phyloP scores from a whole-genome alignment of 2,329 filamentous ascomycete genomes.

The Trichoderma sp. region DNA sequence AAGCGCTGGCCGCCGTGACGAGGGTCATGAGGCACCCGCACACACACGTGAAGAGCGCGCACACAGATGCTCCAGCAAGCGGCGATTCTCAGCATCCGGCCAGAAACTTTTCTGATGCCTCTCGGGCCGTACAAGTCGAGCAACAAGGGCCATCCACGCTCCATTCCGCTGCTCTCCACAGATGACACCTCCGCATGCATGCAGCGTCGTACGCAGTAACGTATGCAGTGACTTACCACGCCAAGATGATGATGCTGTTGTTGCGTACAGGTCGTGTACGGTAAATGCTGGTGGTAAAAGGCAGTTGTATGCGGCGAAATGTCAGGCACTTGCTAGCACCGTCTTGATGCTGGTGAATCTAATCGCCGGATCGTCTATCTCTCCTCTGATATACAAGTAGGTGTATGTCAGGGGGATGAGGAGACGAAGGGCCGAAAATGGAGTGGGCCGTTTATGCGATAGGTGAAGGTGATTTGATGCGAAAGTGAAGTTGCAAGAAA shows the following conservation, averaged over 20 bases:
- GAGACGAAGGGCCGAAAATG: slow-evolving; percentile 26
- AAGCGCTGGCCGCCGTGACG: slow-evolving; percentile 20
- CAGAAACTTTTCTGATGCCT: slow-evolving; percentile 18
- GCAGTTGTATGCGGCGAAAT: neutral
- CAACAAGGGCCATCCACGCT: neutral
- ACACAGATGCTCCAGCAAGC: slow-evolving; percentile 20
- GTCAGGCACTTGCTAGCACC: slow-evolving; percentile 9
- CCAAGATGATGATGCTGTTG: slow-evolving; percentile 4
- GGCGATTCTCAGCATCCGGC: slow-evolving; percentile 5
- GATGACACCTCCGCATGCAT: slow-evolving; percentile 12
- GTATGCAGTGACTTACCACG: slow-evolving; percentile 27
- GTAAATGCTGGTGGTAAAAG: neutral
- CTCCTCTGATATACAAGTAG: neutral
- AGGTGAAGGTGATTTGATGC: slow-evolving; percentile 13
- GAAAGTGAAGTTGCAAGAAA: neutral
- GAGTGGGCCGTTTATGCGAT: slow-evolving; percentile 20
- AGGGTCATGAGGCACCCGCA: slow-evolving; percentile 24
- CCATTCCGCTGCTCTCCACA: neutral
- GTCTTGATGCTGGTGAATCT: slow-evolving; percentile 12
- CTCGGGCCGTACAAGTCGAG: slow-evolving; percentile 16
- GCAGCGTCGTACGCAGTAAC: slow-evolving; percentile 14
- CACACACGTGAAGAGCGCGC: slow-evolving; percentile 13
- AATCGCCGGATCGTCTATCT: neutral
- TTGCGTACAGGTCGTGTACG: neutral
- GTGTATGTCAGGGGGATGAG: slow-evolving; percentile 13